phyloP scores from a whole-genome alignment of 2,329 filamentous ascomycete species.

The Didymosphaeria variabile region DNA sequence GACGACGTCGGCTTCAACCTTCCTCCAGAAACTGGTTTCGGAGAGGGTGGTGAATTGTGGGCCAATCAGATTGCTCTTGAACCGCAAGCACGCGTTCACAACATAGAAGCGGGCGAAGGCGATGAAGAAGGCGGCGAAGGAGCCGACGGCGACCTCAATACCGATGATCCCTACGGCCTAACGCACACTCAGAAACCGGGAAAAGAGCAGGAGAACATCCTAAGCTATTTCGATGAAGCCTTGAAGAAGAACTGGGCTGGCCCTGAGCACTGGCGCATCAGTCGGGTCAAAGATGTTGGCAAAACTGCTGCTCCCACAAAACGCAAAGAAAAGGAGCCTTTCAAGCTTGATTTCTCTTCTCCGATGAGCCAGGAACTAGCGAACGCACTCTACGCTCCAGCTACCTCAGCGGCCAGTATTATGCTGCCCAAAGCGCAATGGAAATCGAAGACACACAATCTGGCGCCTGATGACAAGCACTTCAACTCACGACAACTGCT shows the following conservation, averaged over 20 bases:
- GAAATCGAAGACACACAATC: slow-evolving; percentile 91
- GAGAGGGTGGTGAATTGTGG: slow-evolving; percentile 96
- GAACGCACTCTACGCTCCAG: slow-evolving; percentile 82
- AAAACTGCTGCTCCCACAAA: slow-evolving; percentile 69
- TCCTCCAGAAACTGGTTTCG: slow-evolving; percentile 79
- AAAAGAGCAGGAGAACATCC: slow-evolving; percentile 87
- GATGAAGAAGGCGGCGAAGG: slow-evolving; percentile 60
- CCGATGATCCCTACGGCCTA: slow-evolving; percentile 77
- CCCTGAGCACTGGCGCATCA: slow-evolving; percentile 98
- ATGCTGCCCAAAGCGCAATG: slow-evolving; percentile 92
- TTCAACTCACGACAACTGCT: slow-evolving; percentile 94
- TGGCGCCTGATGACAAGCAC: slow-evolving; percentile 96
- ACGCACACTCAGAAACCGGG: slow-evolving; percentile 76
- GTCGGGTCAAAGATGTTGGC: slow-evolving; percentile 79
- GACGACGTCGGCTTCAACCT: slow-evolving; percentile 71
- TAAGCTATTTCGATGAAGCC: slow-evolving; percentile 98
- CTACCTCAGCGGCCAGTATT: slow-evolving; percentile 81
- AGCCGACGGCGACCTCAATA: slow-evolving; percentile 59
- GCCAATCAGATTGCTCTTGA: slow-evolving; percentile 87
- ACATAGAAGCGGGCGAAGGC: slow-evolving; percentile 65
- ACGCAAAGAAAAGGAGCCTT: slow-evolving; percentile 94
- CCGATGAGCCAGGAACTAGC: slow-evolving; percentile 75
- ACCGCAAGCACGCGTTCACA: slow-evolving; percentile 83
- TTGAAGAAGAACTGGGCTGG: slow-evolving; percentile 97
- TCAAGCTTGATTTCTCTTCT: slow-evolving; percentile 88